These are phyloP conservation scores for Notholithocarpus densiflorus DNA, from an alignment of 306 rosid species.

Conservation along the genomic window DNA sequence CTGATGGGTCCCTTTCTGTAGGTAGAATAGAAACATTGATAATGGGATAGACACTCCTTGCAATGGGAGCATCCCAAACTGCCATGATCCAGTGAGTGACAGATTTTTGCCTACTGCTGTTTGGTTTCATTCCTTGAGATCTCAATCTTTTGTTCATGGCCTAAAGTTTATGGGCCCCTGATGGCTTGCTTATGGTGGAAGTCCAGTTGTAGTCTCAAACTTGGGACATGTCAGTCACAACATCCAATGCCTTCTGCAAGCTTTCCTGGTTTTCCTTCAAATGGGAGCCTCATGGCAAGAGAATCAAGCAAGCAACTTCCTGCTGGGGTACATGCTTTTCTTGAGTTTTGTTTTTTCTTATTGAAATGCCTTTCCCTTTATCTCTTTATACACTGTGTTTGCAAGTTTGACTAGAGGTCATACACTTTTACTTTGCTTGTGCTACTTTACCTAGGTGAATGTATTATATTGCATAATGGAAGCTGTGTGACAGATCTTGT, in stretches of 20 bases:
- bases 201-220: too few relatives aligned
- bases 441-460: background rate
- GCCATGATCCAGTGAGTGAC: constrained; percentile 54
- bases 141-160: constrained; percentile 74
- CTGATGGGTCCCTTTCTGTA: constrained; percentile 60
- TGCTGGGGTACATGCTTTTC: too few relatives aligned
- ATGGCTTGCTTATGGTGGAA: constrained; percentile 39
- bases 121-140: constrained; percentile 73
- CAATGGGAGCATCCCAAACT: constrained; percentile 45
- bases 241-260: too few relatives aligned
- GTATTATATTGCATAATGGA: background rate
- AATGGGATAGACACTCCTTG: constrained; percentile 41
- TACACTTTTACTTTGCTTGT: background rate
- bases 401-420: background rate
- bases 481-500: background rate
- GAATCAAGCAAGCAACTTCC: too few relatives aligned
- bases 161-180: constrained; percentile 48
- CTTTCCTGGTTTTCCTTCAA: too few relatives aligned
- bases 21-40: constrained; percentile 38
- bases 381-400: background rate
- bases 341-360: too few relatives aligned
- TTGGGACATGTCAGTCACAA: too few relatives aligned
- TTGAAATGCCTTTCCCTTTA: background rate
- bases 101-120: constrained; percentile 67
- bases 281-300: too few relatives aligned